Evolutionary conservation across 805 yeast genomes (phyloP).

Genomic region (Saturnispora kantuleensis): DNA sequence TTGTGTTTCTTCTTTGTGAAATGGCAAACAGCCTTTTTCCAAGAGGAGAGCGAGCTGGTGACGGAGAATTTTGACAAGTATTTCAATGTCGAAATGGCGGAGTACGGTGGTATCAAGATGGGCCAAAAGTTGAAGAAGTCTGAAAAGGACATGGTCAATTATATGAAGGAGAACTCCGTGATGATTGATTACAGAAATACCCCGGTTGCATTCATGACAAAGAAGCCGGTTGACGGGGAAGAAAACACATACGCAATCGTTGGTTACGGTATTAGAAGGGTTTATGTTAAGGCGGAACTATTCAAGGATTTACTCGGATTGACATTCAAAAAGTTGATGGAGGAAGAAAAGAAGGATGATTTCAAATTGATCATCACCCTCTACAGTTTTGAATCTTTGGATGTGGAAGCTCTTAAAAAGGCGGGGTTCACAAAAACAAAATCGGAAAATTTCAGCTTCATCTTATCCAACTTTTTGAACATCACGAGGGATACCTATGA

Average conservation of each 20-base stretch:
- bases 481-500: conserved; percentile 16
- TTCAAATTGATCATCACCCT: conserved; percentile 20
- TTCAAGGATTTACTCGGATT: conserved; percentile 42
- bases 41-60: conserved; percentile 29
- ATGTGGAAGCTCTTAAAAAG: conserved; percentile 28
- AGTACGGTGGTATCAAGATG: conserved; percentile 26
- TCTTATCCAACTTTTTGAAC: conserved; percentile 15
- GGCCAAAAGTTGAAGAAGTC: conserved; percentile 12
- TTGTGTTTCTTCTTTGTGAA: conserved; percentile 32
- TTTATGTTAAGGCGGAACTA: conserved; percentile 55
- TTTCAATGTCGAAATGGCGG: conserved; percentile 44
- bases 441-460: conserved; percentile 5
- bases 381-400: conserved; percentile 40
- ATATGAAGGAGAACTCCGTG: conserved; percentile 38
- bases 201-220: conserved; percentile 56
- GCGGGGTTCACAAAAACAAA: conserved; percentile 33
- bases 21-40: conserved; percentile 40
- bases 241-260: conserved; percentile 33
- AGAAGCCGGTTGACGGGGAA: conserved; percentile 26
- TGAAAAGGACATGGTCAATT: conserved; percentile 12
- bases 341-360: conserved; percentile 19
- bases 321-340: conserved; percentile 11
- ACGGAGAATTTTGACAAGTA: conserved; percentile 27
- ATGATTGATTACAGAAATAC: conserved; percentile 54
- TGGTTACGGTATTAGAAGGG: conserved; percentile 58